Conservation (phyloP, 1,284 basidiomycete species). For the Puccinia triticina region DNA sequence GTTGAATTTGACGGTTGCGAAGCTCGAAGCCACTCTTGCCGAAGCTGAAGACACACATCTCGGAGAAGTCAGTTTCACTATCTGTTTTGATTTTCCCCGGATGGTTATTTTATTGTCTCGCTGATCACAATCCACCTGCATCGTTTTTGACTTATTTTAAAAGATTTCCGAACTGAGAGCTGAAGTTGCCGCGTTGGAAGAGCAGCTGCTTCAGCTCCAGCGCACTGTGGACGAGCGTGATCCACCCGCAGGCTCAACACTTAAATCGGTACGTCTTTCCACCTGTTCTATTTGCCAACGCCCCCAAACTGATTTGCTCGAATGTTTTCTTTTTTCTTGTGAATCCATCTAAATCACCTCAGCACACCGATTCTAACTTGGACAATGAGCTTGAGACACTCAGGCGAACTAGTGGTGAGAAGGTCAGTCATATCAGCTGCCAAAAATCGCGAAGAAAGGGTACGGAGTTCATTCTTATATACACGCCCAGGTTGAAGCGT, state of each 20-base stretch:
- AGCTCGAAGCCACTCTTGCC: conserved; percentile 42
- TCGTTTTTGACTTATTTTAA: background rate
- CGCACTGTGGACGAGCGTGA: background rate
- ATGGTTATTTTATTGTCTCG: background rate
- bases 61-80: conserved; percentile 15
- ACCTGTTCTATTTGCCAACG: background rate
- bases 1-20: conserved; percentile 32
- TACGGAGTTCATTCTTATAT: background rate
- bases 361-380: background rate
- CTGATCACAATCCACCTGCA: background rate
- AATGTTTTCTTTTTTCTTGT: background rate
- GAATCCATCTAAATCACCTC: background rate
- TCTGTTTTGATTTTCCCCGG: too few relatives aligned
- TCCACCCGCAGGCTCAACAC: background rate
- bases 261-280: background rate
- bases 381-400: background rate
- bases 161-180: conserved; percentile 36
- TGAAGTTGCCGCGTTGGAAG: conserved; percentile 15
- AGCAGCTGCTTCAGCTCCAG: conserved; percentile 14
- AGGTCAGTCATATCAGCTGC: background rate
- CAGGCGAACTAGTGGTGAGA: background rate
- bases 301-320: background rate
- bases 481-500: background rate
- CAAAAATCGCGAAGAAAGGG: background rate
- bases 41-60: conserved; percentile 42